phyloP scores from a whole-genome alignment of 2,329 filamentous ascomycete species.

The Akanthomyces lecanii region DNA sequence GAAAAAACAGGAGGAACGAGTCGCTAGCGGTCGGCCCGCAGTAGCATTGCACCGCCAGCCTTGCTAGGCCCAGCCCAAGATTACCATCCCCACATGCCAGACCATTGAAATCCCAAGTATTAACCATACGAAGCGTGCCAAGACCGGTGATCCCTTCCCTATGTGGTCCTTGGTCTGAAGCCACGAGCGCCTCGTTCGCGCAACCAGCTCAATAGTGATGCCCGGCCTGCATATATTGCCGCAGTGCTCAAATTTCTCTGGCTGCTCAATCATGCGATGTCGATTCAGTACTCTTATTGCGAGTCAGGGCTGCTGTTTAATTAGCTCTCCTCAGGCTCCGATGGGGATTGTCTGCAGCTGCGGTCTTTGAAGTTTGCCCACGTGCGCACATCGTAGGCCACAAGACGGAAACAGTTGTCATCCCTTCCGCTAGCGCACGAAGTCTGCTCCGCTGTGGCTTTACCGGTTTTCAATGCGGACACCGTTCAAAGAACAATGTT shows the following conservation, averaged over 20 bases:
- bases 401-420: not conserved
- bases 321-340: not conserved
- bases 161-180: not conserved
- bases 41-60: not conserved
- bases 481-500: not conserved
- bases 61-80: slow-evolving; percentile 7
- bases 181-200: slow-evolving; percentile 6
- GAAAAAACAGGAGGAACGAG: not conserved
- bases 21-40: not conserved
- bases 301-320: not conserved
- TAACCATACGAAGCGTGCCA: slow-evolving; percentile 2
- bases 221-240: not conserved
- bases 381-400: slow-evolving; percentile 8
- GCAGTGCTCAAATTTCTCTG: not conserved
- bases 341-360: too few species aligned
- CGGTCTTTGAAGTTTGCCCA: not conserved
- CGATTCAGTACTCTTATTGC: not conserved
- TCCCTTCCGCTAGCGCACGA: not conserved
- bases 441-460: slow-evolving; percentile 1
- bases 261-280: not conserved
- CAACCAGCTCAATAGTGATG: not conserved
- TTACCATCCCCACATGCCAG: slow-evolving; percentile 11
- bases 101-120: slow-evolving; percentile 4
- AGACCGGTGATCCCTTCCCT: slow-evolving; percentile 5
- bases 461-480: not conserved